A percentile compares a stretch with the other conserved stretches of the same genome.
Evolutionary conservation across 768 basidiomycete genomes (phyloP).

Genomic region (Macrolepiota fuliginosa): DNA sequence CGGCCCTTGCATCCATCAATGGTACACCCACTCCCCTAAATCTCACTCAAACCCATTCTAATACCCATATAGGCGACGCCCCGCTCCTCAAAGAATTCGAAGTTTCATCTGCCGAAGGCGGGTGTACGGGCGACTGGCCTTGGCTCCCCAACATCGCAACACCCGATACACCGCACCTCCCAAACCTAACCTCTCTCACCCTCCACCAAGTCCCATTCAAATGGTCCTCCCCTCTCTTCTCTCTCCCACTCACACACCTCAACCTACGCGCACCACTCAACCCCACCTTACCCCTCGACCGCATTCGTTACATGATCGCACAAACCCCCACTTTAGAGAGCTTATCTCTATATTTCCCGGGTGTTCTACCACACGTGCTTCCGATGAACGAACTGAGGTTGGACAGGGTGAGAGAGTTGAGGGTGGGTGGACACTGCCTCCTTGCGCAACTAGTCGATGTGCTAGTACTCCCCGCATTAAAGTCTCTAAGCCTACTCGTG

Average conservation of each 20-base stretch:
- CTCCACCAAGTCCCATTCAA: slow-evolving; percentile 74
- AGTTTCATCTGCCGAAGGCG: slow-evolving; percentile 67
- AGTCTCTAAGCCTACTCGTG: slow-evolving; percentile 63
- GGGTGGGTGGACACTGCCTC: slow-evolving; percentile 65
- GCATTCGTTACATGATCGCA: slow-evolving; percentile 62
- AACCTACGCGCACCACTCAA: slow-evolving; percentile 66
- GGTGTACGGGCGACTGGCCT: slow-evolving; percentile 64
- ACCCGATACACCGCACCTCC: slow-evolving; percentile 32
- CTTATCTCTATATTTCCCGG: slow-evolving; percentile 61
- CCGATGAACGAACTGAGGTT: slow-evolving; percentile 57
- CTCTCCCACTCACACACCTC: slow-evolving; percentile 50
- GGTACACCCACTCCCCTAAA: slow-evolving; percentile 40
- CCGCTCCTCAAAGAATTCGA: slow-evolving; percentile 76
- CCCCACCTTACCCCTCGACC: slow-evolving; percentile 61
- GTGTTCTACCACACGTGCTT: slow-evolving; percentile 59
- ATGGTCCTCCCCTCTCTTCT: slow-evolving; percentile 72
- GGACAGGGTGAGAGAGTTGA: slow-evolving; percentile 50
- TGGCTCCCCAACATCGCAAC: slow-evolving; percentile 59
- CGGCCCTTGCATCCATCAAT: slow-evolving; percentile 68
- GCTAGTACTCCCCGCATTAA: slow-evolving; percentile 56
- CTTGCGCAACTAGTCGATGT: slow-evolving; percentile 61
- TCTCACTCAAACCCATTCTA: slow-evolving; percentile 12
- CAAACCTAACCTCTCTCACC: slow-evolving; percentile 54
- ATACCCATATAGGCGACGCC: slow-evolving; percentile 52
- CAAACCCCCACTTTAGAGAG: slow-evolving; percentile 56